These are phyloP conservation scores for Penicillium palitans DNA, from an alignment of 2,329 filamentous ascomycete species.

Conservation along the genomic window DNA sequence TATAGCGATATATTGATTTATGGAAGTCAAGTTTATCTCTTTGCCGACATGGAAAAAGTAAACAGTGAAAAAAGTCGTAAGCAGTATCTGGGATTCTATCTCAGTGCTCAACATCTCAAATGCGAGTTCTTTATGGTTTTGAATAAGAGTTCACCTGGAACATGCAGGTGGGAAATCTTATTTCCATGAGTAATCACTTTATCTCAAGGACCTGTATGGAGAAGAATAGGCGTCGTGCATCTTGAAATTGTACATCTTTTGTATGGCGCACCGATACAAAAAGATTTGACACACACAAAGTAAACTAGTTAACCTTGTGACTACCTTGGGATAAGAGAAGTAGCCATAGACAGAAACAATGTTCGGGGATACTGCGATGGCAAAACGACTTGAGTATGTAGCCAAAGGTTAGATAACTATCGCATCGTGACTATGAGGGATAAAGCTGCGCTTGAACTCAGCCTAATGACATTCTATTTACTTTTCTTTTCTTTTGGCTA, in stretches of 20 bases:
- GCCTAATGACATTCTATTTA: too few species aligned
- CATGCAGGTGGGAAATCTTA: not conserved
- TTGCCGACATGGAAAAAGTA: not conserved
- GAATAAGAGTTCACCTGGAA: not conserved
- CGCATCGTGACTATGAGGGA: too few species aligned
- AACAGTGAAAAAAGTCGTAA: not conserved
- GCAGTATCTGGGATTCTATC: too few species aligned
- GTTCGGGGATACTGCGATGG: too few species aligned
- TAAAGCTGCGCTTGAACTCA: too few species aligned
- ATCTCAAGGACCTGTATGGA: not conserved
- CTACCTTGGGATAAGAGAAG: not conserved
- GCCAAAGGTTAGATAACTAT: too few species aligned
- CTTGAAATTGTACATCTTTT: not conserved
- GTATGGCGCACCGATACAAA: not conserved
- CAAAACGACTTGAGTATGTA: too few species aligned
- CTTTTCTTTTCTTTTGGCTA: too few species aligned
- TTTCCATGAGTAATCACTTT: not conserved
- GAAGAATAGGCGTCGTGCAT: not conserved
- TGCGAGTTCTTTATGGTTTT: not conserved
- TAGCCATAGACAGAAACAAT: too few species aligned
- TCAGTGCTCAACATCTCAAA: not conserved
- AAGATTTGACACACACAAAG: not conserved
- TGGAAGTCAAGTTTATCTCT: not conserved
- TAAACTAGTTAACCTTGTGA: not conserved
- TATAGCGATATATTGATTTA: not conserved